Evolutionary conservation across 768 basidiomycete genomes (phyloP).

Genomic region (Amyloporia xantha): DNA sequence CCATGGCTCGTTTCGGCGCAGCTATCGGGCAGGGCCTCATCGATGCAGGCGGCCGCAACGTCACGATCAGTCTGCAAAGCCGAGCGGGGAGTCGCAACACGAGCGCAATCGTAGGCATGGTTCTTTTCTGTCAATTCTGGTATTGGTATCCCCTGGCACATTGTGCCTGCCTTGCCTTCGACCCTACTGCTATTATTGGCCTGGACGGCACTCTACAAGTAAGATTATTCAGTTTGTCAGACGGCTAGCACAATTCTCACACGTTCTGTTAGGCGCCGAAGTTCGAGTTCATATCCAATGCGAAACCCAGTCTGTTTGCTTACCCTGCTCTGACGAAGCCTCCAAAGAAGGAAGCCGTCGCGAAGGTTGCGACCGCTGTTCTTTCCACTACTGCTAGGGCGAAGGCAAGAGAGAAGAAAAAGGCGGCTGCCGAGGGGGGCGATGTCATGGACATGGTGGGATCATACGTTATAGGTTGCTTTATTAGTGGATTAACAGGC

Average conservation of each 20-base stretch:
- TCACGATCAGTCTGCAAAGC: slow-evolving; percentile 89
- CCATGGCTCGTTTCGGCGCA: slow-evolving; percentile 97
- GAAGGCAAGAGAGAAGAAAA: slow-evolving; percentile 91
- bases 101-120: slow-evolving; percentile 95
- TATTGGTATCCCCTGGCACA: slow-evolving; percentile 99
- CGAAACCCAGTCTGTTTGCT: slow-evolving; percentile 85
- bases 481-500: background rate
- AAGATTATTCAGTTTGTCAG: background rate
- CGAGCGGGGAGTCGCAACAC: slow-evolving; percentile 91
- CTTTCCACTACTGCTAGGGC: slow-evolving; percentile 96
- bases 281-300: slow-evolving; percentile 88
- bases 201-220: slow-evolving; percentile 83
- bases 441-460: slow-evolving; percentile 80
- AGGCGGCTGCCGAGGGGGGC: slow-evolving; percentile 68
- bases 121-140: slow-evolving; percentile 98
- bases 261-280: slow-evolving; percentile 63
- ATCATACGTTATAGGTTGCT: background rate
- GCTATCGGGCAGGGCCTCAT: slow-evolving; percentile 94
- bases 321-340: slow-evolving; percentile 85
- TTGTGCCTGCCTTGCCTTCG: slow-evolving; percentile 86
- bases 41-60: slow-evolving; percentile 95
- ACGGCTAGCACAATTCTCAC: background rate
- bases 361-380: slow-evolving; percentile 91
- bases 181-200: slow-evolving; percentile 93
- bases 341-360: slow-evolving; percentile 85